Evolutionary conservation across 2,329 filamentous ascomycete species (phyloP).

Genomic region (Pyricularia grisea): DNA sequence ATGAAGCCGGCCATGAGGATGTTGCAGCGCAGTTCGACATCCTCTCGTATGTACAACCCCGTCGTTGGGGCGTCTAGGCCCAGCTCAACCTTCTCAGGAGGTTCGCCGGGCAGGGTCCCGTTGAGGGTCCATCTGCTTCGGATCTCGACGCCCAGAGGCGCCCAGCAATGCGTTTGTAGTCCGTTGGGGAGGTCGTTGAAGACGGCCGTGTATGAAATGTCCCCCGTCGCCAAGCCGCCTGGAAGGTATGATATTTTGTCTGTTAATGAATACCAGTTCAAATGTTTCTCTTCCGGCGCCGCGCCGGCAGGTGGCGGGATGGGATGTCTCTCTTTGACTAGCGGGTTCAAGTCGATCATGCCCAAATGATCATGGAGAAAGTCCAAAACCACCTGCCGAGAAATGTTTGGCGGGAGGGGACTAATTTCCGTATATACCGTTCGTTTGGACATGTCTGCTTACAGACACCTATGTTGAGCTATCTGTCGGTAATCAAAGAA

Average conservation of each 20-base stretch:
- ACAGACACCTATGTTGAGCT: not conserved
- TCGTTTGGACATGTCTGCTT: conserved; percentile 52
- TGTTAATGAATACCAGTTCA: conserved; percentile 69
- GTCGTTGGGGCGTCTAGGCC: conserved; percentile 54
- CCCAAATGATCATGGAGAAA: conserved; percentile 69
- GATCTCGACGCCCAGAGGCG: conserved; percentile 72
- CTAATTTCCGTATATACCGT: conserved; percentile 70
- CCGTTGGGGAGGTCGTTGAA: conserved; percentile 68
- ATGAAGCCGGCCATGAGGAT: conserved; percentile 67
- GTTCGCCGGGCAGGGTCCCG: conserved; percentile 63
- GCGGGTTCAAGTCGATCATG: conserved; percentile 84
- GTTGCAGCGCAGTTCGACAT: conserved; percentile 76
- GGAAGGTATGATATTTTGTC: conserved; percentile 71
- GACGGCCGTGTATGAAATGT: conserved; percentile 69
- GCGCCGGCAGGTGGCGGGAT: conserved; percentile 60
- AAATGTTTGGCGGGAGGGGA: conserved; percentile 60
- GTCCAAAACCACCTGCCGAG: conserved; percentile 59
- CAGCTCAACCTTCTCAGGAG: conserved; percentile 53
- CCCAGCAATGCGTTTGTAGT: conserved; percentile 75
- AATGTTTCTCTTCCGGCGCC: conserved; percentile 59
- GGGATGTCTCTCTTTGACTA: conserved; percentile 62
- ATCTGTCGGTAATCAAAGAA: not conserved
- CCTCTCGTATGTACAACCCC: conserved; percentile 76
- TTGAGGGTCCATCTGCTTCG: conserved; percentile 68
- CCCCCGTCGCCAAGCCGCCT: conserved; percentile 51